Evolutionary conservation across 352 stramenopile species (phyloP).

Genomic region (Phytophthora chlamydospora): DNA sequence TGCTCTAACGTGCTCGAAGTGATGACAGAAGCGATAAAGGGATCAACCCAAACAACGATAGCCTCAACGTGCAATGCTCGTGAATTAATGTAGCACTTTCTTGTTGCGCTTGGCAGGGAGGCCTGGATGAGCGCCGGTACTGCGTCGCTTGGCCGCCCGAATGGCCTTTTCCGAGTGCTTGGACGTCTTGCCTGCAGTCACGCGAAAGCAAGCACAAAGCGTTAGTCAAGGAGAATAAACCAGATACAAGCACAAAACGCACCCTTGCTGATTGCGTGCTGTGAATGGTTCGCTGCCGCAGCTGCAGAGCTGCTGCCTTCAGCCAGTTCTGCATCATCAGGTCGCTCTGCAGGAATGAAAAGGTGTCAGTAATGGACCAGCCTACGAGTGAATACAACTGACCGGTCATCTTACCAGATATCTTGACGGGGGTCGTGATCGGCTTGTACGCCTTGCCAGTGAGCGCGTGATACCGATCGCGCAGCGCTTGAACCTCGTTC

Average conservation of each 20-base stretch:
- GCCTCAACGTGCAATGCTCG: not conserved
- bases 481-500: slow-evolving; percentile 50
- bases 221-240: slow-evolving; percentile 9
- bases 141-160: slow-evolving; percentile 52
- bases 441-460: slow-evolving; percentile 61
- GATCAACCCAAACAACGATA: not conserved
- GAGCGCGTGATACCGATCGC: slow-evolving; percentile 60
- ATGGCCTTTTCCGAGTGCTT: slow-evolving; percentile 64
- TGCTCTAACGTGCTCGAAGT: not conserved
- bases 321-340: slow-evolving; percentile 30
- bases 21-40: too few relatives aligned
- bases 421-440: slow-evolving; percentile 41
- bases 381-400: slow-evolving; percentile 2
- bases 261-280: slow-evolving; percentile 48
- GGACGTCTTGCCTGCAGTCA: slow-evolving; percentile 50
- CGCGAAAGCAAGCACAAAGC: not conserved
- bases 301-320: slow-evolving; percentile 6
- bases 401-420: slow-evolving; percentile 33
- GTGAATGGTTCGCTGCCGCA: slow-evolving; percentile 23
- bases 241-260: not conserved
- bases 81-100: slow-evolving; percentile 45
- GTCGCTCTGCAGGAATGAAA: slow-evolving; percentile 33
- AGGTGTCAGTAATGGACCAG: slow-evolving; percentile 10
- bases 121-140: slow-evolving; percentile 25
- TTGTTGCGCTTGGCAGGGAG: slow-evolving; percentile 66